These are phyloP conservation scores for Hypericum androsaemum DNA, from an alignment of 345 rosid species.

Conservation along the genomic window DNA sequence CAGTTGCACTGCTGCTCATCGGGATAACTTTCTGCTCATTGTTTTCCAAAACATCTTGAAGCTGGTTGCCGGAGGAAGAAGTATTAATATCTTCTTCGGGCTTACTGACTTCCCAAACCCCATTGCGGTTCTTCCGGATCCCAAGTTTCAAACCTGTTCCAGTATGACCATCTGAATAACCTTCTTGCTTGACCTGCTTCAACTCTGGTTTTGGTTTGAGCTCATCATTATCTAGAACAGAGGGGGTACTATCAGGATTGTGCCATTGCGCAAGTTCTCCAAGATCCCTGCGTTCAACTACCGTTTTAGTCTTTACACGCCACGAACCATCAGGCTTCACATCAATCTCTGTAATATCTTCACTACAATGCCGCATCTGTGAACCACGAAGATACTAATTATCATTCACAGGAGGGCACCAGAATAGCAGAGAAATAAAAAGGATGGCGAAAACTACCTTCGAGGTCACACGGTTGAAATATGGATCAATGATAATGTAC, in stretches of 20 bases:
- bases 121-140: conserved; percentile 70
- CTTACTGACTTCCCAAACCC: conserved; percentile 88
- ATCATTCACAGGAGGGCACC: neutral
- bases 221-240: conserved; percentile 30
- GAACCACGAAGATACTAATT: conserved; percentile 11
- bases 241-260: conserved; percentile 57
- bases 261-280: conserved; percentile 88
- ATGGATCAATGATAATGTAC: conserved; percentile 73
- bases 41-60: conserved; percentile 36
- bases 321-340: conserved; percentile 94
- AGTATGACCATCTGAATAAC: conserved; percentile 52
- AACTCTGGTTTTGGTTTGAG: conserved; percentile 39
- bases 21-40: conserved; percentile 49
- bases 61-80: conserved; percentile 53
- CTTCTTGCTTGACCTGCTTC: conserved; percentile 62
- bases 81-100: conserved; percentile 53
- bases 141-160: conserved; percentile 70
- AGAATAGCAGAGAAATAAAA: neutral
- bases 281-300: conserved; percentile 62
- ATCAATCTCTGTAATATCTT: conserved; percentile 79
- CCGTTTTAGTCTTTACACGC: conserved; percentile 79
- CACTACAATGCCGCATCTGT: conserved; percentile 80
- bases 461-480: conserved; percentile 76
- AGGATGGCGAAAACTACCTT: conserved; percentile 36
- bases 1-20: conserved; percentile 91